These are phyloP conservation scores for Penicillium paradoxum DNA, from an alignment of 495 filamentous ascomycete species.

Conservation along the genomic window DNA sequence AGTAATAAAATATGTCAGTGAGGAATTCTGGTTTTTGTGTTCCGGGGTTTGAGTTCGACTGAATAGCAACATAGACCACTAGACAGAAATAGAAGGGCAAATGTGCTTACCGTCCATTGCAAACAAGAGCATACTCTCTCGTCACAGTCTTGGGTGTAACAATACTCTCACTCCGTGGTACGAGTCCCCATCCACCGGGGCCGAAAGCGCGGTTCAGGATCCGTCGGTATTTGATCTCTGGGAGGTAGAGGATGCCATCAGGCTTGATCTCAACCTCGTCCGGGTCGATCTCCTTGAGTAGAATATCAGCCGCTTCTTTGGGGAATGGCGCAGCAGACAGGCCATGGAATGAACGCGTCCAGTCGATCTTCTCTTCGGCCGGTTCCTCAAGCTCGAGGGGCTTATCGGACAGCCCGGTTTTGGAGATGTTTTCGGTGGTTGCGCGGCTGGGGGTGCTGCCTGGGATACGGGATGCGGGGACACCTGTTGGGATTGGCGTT, in stretches of 20 bases:
- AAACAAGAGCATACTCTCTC: slow-evolving; percentile 90
- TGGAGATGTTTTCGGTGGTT: slow-evolving; percentile 47
- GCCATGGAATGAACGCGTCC: slow-evolving; percentile 89
- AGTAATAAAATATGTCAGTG: slow-evolving; percentile 6
- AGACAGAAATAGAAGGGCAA: not conserved
- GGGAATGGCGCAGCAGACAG: slow-evolving; percentile 71
- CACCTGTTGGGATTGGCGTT: slow-evolving; percentile 1
- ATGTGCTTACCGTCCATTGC: slow-evolving; percentile 71
- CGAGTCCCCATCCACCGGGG: slow-evolving; percentile 92
- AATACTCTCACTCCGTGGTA: slow-evolving; percentile 83
- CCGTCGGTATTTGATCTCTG: slow-evolving; percentile 96
- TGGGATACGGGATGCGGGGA: slow-evolving; percentile 20
- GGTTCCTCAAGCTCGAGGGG: slow-evolving; percentile 42
- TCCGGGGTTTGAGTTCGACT: not conserved
- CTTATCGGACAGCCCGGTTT: slow-evolving; percentile 48
- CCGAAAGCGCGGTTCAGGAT: slow-evolving; percentile 91
- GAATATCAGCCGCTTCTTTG: slow-evolving; percentile 64
- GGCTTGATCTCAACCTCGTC: slow-evolving; percentile 94
- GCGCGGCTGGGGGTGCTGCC: slow-evolving; percentile 29
- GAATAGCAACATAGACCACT: not conserved
- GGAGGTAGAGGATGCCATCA: slow-evolving; percentile 92
- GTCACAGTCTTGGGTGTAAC: slow-evolving; percentile 86
- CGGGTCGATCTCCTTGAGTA: slow-evolving; percentile 60
- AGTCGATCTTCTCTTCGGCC: slow-evolving; percentile 64
- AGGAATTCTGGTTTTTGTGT: not conserved